Evolutionary conservation across 306 rosid species (phyloP), one percentile per base, ranked within the genome.

Genomic region (Fragaria iinumae): DNA sequence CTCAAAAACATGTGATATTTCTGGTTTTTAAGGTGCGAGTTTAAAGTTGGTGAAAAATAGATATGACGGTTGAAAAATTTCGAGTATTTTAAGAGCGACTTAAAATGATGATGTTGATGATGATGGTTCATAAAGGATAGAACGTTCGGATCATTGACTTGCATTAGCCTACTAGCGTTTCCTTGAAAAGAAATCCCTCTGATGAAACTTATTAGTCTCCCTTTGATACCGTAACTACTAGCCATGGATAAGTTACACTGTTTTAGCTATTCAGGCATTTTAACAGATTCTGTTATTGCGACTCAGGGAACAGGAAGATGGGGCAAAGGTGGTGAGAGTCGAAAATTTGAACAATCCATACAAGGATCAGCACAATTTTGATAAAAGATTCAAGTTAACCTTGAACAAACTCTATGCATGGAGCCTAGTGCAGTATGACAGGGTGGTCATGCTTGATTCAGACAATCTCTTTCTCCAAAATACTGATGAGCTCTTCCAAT

Each of bases 341-440:
- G 87, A 91, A 60, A 91, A 93, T 70, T 18, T 93, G 84, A 86
- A 91, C 36, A 93, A 93, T 75, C 98, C 98, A 1, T 93, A 93
- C 57, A 86, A 77, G 69, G 72, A 80, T 21, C 98, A 91, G 79
- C 32, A 79, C 5, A 87, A 90, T 50, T 93, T 91, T 71, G 96
- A 93, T 73, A 70, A 71, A 79, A 88, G 98, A 74, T 93, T 93
- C 77, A 85, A 88, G 80, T 72, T 91, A 71, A 91, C 93, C 0
- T 41, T 93, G 87, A 93, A 93, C 83, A 93, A 93, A 76, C 86
- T 93, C 8, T 93, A 93, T 38, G 98, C 97, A 1, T 93, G 98
- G 98, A 91, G 88, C 76, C 80, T 93, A 8, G 87, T 85, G 77
- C 92, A 91, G 11, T 93, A 93, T 76, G 98, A 93, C 45, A 83